phyloP scores from a whole-genome alignment of 306 rosid genomes.

The Arachis stenosperma region DNA sequence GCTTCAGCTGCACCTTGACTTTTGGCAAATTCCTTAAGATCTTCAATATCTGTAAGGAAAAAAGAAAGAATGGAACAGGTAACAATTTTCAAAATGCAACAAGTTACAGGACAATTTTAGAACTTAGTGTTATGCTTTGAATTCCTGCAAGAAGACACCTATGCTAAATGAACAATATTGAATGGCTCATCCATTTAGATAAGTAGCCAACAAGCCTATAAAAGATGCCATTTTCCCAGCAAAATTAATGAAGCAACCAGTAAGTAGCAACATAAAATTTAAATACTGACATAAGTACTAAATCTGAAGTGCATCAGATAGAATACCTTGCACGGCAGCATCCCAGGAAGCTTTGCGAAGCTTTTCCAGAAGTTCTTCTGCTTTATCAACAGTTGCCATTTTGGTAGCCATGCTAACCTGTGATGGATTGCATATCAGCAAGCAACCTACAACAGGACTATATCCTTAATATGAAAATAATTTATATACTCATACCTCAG shows the following conservation, averaged over 20 bases:
- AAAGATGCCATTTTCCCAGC: background rate
- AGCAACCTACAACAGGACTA: conserved; percentile 33
- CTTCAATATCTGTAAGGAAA: conserved; percentile 69
- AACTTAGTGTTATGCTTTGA: background rate
- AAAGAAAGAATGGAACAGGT: conserved; percentile 19
- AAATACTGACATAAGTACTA: conserved; percentile 14
- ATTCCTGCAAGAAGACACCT: conserved; percentile 26
- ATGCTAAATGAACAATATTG: too few species aligned
- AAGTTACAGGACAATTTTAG: background rate
- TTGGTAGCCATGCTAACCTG: conserved; percentile 99
- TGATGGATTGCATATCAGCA: conserved; percentile 50
- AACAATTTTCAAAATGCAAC: conserved; percentile 7
- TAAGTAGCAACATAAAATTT: conserved; percentile 18
- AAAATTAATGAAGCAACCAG: conserved; percentile 13
- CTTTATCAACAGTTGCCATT: conserved; percentile 96
- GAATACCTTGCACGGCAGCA: conserved; percentile 84
- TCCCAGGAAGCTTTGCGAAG: conserved; percentile 95
- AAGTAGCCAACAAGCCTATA: background rate
- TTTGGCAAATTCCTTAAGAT: conserved; percentile 68
- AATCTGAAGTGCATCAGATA: conserved; percentile 21
- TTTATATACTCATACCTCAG: conserved; percentile 66
- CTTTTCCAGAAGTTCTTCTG: conserved; percentile 87
- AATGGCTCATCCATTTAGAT: background rate
- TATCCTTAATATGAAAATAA: conserved; percentile 1
- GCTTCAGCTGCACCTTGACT: conserved; percentile 77